Evolutionary conservation across 257 asterid species (phyloP).

Genomic region (Pogostemon cablin): DNA sequence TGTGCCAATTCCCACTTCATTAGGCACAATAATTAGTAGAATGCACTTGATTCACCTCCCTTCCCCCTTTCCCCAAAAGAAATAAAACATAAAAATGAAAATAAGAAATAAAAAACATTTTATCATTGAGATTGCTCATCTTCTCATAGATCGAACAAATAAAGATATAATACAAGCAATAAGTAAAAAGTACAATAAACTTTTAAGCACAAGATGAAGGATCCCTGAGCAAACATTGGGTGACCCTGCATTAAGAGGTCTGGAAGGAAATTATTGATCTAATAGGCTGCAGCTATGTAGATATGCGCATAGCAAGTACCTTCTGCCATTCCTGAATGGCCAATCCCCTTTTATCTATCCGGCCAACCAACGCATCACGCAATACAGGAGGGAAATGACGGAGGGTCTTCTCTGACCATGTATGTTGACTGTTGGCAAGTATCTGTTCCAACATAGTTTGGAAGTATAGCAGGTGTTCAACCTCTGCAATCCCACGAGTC

Average conservation of each 20-base stretch:
- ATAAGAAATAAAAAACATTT: no score
- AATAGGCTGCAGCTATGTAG: conserved; percentile 4
- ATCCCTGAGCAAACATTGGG: no score
- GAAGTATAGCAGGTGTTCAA: conserved; percentile 85
- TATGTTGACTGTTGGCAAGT: conserved; percentile 90
- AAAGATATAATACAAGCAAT: background rate
- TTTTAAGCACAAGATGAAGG: conserved; percentile 23
- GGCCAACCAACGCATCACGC: conserved; percentile 84
- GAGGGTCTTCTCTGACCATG: conserved; percentile 98
- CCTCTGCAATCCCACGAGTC: conserved; percentile 96
- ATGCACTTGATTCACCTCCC: background rate
- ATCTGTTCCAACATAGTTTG: conserved; percentile 95
- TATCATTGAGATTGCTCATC: no score
- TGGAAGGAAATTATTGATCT: background rate
- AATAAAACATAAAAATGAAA: no score
- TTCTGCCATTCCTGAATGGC: conserved; percentile 96
- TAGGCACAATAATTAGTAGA: background rate
- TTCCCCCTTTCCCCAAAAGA: no score
- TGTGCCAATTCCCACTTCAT: background rate
- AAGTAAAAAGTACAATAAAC: background rate
- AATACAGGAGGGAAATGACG: conserved; percentile 84
- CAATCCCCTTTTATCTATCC: conserved; percentile 80
- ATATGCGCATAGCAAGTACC: conserved; percentile 46
- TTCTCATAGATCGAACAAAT: no score
- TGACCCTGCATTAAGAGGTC: no score